Evolutionary conservation across 2,329 filamentous ascomycete genomes (phyloP), one percentile per base, ranked within the genome.

Genomic region (Knufia fluminis): DNA sequence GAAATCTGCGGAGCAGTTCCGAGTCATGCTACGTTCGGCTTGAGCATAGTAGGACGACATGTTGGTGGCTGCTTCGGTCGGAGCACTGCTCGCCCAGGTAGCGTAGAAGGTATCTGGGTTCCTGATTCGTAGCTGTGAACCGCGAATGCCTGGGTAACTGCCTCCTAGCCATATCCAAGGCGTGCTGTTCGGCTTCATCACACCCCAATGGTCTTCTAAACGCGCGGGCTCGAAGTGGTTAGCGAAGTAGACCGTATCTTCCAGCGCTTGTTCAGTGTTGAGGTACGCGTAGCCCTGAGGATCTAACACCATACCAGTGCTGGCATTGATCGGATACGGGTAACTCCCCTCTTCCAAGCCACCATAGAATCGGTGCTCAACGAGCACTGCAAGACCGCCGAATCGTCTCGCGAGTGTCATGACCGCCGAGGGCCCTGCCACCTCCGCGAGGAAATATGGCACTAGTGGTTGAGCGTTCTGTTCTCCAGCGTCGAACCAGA

Each of bases 11-110:
- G 71, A 68, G 60, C 75, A 78, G 57, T 75, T 76, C 2, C 62
- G 63, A 3, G 68, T 64, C 62, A 77, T 65, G 2, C 71, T 72
- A 9, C 64, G 66, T 54, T 71, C 71, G 1, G 77, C 59, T 32
- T 73, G 70, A 19, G 76, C 72, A 46, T 66, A 76, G 57, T 76
- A 77, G 19, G 67, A 60, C n/a, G 67, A 68, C 68, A 75, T 73
- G 50, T 76, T 66, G n/a, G 71, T 56, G 3, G 60, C 63, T 2
- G 73, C 72, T 55, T 78, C 62, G 0, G 74, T 68, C 0, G 69
- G 69, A 6, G 69, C 68, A 1, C 67, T 70, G 0, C 68, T 68
- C 1, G 68, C 62, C 53, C 57, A 70, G 0, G 68, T 60, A 1
- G 68, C 68, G 42, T 62, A 68, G 26, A 71, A 65, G 3, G 62